Evolutionary conservation across 164 flowering plant genomes (phyloP), one percentile per base, ranked within the genome.

Genomic region (Umbilicus rupestris): DNA sequence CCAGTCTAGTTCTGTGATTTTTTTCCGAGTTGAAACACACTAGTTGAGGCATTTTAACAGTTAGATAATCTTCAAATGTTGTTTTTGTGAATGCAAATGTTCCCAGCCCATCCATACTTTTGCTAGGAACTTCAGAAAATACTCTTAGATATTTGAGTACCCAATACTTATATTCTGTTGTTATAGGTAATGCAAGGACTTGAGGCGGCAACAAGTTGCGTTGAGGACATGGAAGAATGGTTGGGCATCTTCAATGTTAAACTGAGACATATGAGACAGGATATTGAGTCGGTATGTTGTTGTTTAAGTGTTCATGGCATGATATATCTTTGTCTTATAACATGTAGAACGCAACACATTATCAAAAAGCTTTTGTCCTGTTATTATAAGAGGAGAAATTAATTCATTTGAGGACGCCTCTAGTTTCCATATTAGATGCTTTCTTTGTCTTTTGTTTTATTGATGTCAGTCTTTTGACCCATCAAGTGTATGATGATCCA

Each of bases 211-310:
- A 70, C 85, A 44, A 78, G 75, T 75, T 85, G 92, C 80, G 99
- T 92, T 66, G 99, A 92, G 41, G 99, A 95, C 75, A 92, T 95
- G 99, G 97, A 95, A 77, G 97, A 91, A 79, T 95, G 99, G 99
- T 80, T 95, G 57, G 85, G 96, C 55, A 92, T 95, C 73, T 95
- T 95, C 76, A 95, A 92, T 77, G 81, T 92, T 60, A 95, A 95
- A 82, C 88, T 95, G 42, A 84, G 96, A 71, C 97, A 95, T 78
- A 95, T 95, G 99, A 84, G 97, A 78, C 96, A 92, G 76, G 99
- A 95, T 74, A 95, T 95, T 76, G 97, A 87, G 69, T 95, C 97
- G 84, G 99, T 95, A 84, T 42, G 31, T 52, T 26, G 5, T 5
- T 52, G 59, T 52, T 26, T 24, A 17, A 52, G 26, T 49, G n/a